A percentile compares a stretch with the other conserved stretches of the same genome.
Evolutionary conservation across 805 yeast species (phyloP).

Genomic region (Candida awuae): DNA sequence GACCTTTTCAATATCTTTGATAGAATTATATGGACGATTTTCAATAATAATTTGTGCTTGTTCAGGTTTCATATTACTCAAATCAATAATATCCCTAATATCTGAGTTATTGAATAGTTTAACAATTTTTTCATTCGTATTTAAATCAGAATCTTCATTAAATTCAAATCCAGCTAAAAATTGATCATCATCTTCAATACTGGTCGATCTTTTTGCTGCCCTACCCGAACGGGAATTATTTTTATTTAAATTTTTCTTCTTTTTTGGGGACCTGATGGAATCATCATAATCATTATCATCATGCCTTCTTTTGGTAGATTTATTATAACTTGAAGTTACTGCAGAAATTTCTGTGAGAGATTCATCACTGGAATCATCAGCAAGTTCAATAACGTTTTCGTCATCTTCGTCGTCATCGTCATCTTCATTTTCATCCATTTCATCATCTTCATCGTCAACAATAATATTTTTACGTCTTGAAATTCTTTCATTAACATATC

Average conservation of each 20-base stretch:
- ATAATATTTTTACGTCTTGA: not conserved
- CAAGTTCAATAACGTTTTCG: slow-evolving; percentile 1
- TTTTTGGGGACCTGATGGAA: not conserved
- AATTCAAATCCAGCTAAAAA: slow-evolving; percentile 23
- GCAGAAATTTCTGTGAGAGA: not conserved
- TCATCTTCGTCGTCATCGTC: slow-evolving; percentile 5
- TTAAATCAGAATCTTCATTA: slow-evolving; percentile 24
- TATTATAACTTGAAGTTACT: too few species aligned
- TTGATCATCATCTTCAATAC: slow-evolving; percentile 32
- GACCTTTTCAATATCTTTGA: slow-evolving; percentile 52
- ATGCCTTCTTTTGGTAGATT: slow-evolving; percentile 28
- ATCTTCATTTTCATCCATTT: slow-evolving; percentile 5
- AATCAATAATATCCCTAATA: slow-evolving; percentile 67
- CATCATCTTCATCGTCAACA: slow-evolving; percentile 10
- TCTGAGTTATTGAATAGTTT: slow-evolving; percentile 75
- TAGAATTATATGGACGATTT: slow-evolving; percentile 59
- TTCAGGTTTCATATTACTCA: slow-evolving; percentile 60
- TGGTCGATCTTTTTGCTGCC: slow-evolving; percentile 13
- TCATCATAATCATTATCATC: slow-evolving; percentile 37
- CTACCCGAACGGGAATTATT: slow-evolving; percentile 1
- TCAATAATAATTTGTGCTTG: slow-evolving; percentile 57
- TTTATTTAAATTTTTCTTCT: not conserved
- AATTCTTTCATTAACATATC: slow-evolving; percentile 14
- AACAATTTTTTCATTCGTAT: slow-evolving; percentile 59
- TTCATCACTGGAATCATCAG: slow-evolving; percentile 11